A percentile compares a stretch with the other conserved stretches of the same genome.
phyloP scores from a whole-genome alignment of 148 eudicot species.

The Silene conica region DNA sequence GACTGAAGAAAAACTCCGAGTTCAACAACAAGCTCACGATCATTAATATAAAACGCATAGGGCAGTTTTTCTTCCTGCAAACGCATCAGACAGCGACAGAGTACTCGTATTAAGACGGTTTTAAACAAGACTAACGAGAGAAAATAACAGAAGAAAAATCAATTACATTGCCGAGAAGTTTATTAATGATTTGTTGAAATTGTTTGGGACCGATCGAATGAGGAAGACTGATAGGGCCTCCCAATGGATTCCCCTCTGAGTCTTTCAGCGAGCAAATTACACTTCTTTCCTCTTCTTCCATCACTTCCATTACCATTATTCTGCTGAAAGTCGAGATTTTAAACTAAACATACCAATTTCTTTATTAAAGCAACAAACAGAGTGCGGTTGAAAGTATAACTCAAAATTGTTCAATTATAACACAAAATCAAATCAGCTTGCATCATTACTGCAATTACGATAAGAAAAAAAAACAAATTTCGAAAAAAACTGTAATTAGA shows the following conservation, averaged over 20 bases:
- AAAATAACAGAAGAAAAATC: background rate
- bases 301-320: background rate
- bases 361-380: too few relatives aligned
- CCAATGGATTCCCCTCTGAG: background rate
- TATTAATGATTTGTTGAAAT: conserved; percentile 66
- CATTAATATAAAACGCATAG: conserved; percentile 81
- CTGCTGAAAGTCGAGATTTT: background rate
- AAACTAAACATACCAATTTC: background rate
- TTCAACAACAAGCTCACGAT: conserved; percentile 69
- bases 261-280: background rate
- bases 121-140: too few relatives aligned
- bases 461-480: too few relatives aligned
- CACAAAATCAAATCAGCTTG: too few relatives aligned
- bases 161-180: conserved; percentile 62
- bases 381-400: too few relatives aligned
- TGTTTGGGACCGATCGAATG: conserved; percentile 74
- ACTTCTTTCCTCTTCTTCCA: background rate
- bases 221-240: conserved; percentile 32
- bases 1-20: conserved; percentile 44
- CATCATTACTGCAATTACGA: too few relatives aligned
- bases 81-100: background rate
- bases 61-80: conserved; percentile 88
- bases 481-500: too few relatives aligned
- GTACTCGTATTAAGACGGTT: too few relatives aligned
- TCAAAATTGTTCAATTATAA: too few relatives aligned